Conservation (phyloP, 805 yeast genomes). For the Kodamaea hsintzibuensis region DNA sequence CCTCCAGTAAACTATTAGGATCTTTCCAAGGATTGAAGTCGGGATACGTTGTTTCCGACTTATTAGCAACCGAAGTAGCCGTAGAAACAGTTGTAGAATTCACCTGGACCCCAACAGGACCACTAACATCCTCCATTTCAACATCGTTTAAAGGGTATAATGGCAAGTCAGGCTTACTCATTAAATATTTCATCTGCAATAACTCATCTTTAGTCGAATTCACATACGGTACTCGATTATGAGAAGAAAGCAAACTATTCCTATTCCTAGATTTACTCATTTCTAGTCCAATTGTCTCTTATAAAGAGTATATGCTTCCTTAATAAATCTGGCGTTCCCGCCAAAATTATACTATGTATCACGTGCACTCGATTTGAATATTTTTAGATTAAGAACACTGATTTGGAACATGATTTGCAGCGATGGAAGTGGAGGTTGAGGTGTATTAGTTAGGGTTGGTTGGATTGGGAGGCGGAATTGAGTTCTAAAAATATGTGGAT, state of each 20-base stretch:
- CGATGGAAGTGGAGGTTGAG: too few species aligned
- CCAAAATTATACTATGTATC: background rate
- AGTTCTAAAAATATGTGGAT: too few species aligned
- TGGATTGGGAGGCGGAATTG: background rate
- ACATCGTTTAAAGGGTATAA: constrained; percentile 37
- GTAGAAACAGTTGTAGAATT: background rate
- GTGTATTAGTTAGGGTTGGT: background rate
- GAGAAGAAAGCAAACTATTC: constrained; percentile 28
- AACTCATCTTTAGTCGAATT: constrained; percentile 33
- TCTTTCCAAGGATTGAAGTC: constrained; percentile 76
- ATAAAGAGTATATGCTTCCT: background rate
- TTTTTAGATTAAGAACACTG: background rate
- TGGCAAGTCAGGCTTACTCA: constrained; percentile 34
- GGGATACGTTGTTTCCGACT: constrained; percentile 47
- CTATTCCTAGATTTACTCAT: constrained; percentile 26
- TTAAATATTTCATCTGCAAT: constrained; percentile 33
- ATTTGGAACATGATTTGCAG: background rate
- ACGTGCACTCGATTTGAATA: background rate
- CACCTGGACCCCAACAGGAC: background rate
- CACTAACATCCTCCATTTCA: constrained; percentile 7
- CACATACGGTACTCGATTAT: constrained; percentile 20
- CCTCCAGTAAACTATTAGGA: constrained; percentile 31
- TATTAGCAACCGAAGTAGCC: background rate
- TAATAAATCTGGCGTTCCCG: background rate
- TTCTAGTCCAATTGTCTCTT: background rate